phyloP scores from a whole-genome alignment of 2,329 filamentous ascomycete species.

The Ophiocordyceps camponoti-leonardi region DNA sequence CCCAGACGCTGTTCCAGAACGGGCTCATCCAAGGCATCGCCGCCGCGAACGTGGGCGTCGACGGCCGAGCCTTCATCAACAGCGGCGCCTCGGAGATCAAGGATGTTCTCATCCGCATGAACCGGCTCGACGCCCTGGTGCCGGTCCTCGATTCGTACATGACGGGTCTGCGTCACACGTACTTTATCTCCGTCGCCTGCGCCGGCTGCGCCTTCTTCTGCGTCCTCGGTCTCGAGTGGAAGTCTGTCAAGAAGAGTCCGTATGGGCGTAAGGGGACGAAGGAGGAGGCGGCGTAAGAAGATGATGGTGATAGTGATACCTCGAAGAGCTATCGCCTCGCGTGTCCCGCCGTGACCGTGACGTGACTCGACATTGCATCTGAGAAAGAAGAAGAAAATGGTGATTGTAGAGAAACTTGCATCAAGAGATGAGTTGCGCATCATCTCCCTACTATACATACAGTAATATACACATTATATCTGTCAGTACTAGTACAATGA shows the following conservation, averaged over 20 bases:
- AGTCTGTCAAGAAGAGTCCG: slow-evolving; percentile 30
- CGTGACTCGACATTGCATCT: no score
- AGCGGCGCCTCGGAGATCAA: slow-evolving; percentile 33
- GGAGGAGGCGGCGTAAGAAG: slow-evolving; percentile 9
- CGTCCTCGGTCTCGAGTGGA: slow-evolving; percentile 29
- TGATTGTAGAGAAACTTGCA: no score
- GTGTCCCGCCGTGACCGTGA: no score
- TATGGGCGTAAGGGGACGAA: slow-evolving; percentile 8
- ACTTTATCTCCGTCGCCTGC: slow-evolving; percentile 32
- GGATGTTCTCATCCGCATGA: slow-evolving; percentile 22
- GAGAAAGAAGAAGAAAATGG: no score
- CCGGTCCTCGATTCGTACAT: slow-evolving; percentile 31
- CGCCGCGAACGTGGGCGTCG: slow-evolving; percentile 24
- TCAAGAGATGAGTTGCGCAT: no score
- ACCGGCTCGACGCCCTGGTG: slow-evolving; percentile 21
- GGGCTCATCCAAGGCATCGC: slow-evolving; percentile 35
- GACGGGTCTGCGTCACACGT: slow-evolving; percentile 29
- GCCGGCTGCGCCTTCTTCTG: slow-evolving; percentile 26
- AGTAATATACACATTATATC: no score
- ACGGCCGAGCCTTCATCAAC: slow-evolving; percentile 29
- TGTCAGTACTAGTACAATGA: no score
- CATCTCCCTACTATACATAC: no score
- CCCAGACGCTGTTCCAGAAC: slow-evolving; percentile 52
- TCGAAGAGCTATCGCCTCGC: no score
- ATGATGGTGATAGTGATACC: no score